Evolutionary conservation across 1,284 basidiomycete genomes (phyloP), one percentile per base, ranked within the genome.

Genomic region (Papiliotrema nemorosa): DNA sequence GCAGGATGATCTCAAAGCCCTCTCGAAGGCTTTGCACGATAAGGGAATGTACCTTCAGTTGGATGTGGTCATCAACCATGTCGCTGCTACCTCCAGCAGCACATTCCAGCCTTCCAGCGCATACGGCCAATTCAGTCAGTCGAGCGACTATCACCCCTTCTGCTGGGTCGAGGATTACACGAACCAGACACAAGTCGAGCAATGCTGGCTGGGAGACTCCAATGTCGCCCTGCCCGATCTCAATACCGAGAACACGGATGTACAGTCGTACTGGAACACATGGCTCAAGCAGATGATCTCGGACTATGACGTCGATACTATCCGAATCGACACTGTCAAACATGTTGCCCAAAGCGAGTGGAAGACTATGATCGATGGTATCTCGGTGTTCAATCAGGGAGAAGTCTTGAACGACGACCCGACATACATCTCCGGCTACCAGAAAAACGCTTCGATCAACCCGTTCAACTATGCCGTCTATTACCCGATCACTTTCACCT

Each of bases 381-480:
- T 71, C 0, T 76, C 76, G 9, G 76, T 78, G 14, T 76, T 70
- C 49, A 69, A 69, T 25, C 55, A 77, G 44, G 78, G 76, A 7
- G 77, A 79, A 56, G 70, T 79, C 33, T 60, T 76, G 21, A 64
- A 73, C 47, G 70, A 69, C 25, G 62, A 68, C 49, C 51, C 69
- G 2, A 33, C 52, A 9, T 75, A 70, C 49, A 63, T 72, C 20
- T 62, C 51, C 1, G 43, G 49, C 3, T 75, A 73, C 49, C 74
- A 76, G 52, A 63, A 61, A 51, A 68, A 78, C 44, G 59, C n/a
- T n/a, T n/a, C 40, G 0, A 76, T 79, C 64, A 77, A 78, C 38
- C 76, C 80, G 22, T 75, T 83, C 58, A 80, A 82, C 65, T 83
- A 82, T 57, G 79, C 81, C 2, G 70, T 76, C 47, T 82, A 79